A percentile compares a stretch with the other conserved stretches of the same genome.
phyloP scores from a whole-genome alignment of 257 asterid species.

The Solanum dulcamara region DNA sequence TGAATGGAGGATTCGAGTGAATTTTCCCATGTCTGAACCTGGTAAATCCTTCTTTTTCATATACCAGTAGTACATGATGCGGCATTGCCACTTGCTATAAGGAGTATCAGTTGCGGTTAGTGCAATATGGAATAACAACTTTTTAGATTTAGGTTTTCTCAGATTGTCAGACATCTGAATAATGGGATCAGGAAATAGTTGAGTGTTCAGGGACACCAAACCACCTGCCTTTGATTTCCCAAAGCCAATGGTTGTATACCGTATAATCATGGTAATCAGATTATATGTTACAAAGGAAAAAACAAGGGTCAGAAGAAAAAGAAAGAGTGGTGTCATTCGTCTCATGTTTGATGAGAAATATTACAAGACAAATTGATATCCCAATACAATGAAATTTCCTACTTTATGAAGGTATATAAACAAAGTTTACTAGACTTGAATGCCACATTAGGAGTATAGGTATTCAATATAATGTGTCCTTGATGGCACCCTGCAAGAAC shows the following conservation, averaged over 20 bases:
- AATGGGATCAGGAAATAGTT: constrained; percentile 33
- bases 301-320: constrained; percentile 24
- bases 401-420: not conserved
- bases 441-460: not conserved
- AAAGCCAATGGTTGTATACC: not conserved
- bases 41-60: constrained; percentile 35
- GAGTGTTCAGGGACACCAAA: not conserved
- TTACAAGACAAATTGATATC: not conserved
- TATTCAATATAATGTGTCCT: not conserved
- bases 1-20: constrained; percentile 53
- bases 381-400: not conserved
- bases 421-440: not conserved
- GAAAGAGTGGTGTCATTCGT: constrained; percentile 7
- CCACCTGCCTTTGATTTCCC: not conserved
- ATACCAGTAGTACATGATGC: constrained; percentile 56
- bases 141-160: constrained; percentile 5
- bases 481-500: not conserved
- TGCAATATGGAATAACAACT: constrained; percentile 35
- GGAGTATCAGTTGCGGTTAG: constrained; percentile 27
- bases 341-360: constrained; percentile 21
- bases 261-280: constrained; percentile 6
- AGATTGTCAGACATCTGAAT: constrained; percentile 30
- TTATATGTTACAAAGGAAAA: constrained; percentile 31
- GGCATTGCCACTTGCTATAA: constrained; percentile 54
- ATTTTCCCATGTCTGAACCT: constrained; percentile 51